Conservation (phyloP, 257 asterid genomes). For the Gentiana straminea region DNA sequence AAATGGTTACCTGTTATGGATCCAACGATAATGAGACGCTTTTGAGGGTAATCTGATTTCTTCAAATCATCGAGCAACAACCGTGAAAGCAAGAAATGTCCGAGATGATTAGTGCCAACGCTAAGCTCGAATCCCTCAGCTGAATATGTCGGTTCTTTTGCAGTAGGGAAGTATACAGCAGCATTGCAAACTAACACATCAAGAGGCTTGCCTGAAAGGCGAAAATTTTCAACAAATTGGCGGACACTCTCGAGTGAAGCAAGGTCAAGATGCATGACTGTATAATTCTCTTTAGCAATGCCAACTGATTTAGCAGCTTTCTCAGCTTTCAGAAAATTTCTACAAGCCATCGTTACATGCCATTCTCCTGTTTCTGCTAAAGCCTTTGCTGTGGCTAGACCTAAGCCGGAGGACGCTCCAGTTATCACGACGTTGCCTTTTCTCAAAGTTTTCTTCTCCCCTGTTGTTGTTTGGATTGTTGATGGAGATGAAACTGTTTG, state of each 20-base stretch:
- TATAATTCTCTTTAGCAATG: conserved; percentile 56
- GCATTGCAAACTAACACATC: conserved; percentile 83
- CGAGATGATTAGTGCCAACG: conserved; percentile 76
- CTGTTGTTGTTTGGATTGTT: conserved; percentile 27
- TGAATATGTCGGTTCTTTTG: conserved; percentile 65
- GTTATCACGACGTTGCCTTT: conserved; percentile 60
- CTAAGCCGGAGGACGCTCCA: conserved; percentile 81
- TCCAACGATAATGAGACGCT: conserved; percentile 70
- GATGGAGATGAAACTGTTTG: conserved; percentile 53
- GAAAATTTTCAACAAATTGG: conserved; percentile 58
- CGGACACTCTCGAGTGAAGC: conserved; percentile 82
- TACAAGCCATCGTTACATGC: conserved; percentile 85
- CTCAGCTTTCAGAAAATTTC: conserved; percentile 79
- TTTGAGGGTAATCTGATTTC: conserved; percentile 48
- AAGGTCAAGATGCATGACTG: conserved; percentile 73
- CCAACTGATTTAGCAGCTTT: conserved; percentile 68
- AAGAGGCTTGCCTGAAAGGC: conserved; percentile 49
- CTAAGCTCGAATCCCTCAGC: conserved; percentile 88
- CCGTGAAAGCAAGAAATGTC: conserved; percentile 64
- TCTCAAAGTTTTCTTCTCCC: conserved; percentile 54
- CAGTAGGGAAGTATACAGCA: conserved; percentile 73
- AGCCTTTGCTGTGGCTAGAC: conserved; percentile 81
- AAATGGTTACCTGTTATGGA: conserved; percentile 66
- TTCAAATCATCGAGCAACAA: conserved; percentile 58
- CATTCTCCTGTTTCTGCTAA: conserved; percentile 72